Base-by-base conservation (phyloP, 306 rosid species). In the Vigna trinervia region DNA sequence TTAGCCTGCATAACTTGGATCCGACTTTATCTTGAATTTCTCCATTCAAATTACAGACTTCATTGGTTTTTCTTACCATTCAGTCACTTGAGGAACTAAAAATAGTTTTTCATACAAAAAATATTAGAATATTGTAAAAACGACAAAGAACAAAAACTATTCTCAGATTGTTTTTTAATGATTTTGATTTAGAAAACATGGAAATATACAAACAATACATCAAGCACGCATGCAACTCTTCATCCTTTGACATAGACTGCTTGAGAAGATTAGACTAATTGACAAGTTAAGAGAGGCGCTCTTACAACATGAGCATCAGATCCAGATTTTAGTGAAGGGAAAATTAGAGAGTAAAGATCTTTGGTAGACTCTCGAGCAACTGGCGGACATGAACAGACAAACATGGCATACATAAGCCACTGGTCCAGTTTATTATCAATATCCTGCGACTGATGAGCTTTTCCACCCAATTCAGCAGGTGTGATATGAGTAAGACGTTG, bases 321-420 rank as follows among this genome's bases (percentile, higher is more conserved):
- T 86, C 99, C 99, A 28, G 98, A 91, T 87, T 90, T 96, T 78
- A 96, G 75, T 69, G 97, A 93, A 23, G 96, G 97, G 57, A 93
- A 96, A 85, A 96, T 91, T 76, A 92, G 89, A 87, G 89, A 96
- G 86, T 86, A 96, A 84, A 90, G 89, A 69, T 96, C 98, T 88
- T 91, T 96, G 87, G 91, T 88, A 82, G 94, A 88, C 58, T 96
- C 99, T 87, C 87, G 89, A 67, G 85, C 79, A 74, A 53, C 76
- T 46, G 99, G 94, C n/a, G 99, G 96, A 80, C 98, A 93, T 71
- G 99, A 96, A 81, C 98, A 92, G 58, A 88, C 88, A 53, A 96
- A 93, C 96, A 96, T 91, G 39, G 99, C 90, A 78, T 96, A 96
- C 96, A 93, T 89, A 75, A 93, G 96, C 99, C 99, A 96, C 87